Evolutionary conservation across 192 early-diverging fungal species (phyloP).

Genomic region (Linnemannia schmuckeri): DNA sequence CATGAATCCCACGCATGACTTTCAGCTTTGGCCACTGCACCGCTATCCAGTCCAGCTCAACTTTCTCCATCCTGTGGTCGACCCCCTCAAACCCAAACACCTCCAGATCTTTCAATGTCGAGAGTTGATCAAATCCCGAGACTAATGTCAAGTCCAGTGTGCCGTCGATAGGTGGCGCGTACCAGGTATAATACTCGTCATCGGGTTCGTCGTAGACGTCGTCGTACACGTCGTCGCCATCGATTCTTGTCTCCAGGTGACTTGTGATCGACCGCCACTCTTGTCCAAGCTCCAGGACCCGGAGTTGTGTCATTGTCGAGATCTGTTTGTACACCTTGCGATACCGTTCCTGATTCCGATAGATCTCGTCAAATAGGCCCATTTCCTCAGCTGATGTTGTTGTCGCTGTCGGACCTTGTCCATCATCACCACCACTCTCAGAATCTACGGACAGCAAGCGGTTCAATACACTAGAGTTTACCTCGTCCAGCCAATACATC

Average conservation of each 20-base stretch:
- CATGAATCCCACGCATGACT: neutral
- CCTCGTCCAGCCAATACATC: conserved; percentile 1
- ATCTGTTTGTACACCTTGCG: neutral
- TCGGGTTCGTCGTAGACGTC: neutral
- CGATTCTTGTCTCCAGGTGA: neutral
- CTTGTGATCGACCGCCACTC: neutral
- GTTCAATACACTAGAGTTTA: neutral
- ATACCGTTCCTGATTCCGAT: neutral
- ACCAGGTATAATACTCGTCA: neutral
- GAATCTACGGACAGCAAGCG: neutral
- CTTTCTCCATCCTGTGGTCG: neutral
- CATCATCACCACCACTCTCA: neutral
- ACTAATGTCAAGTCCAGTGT: neutral
- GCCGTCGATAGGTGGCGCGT: neutral
- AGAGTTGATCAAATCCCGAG: neutral
- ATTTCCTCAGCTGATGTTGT: neutral
- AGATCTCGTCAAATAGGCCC: neutral
- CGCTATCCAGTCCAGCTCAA: neutral
- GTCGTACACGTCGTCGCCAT: neutral
- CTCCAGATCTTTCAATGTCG: neutral
- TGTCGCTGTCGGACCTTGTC: neutral
- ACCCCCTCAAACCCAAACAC: neutral
- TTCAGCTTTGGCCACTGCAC: neutral
- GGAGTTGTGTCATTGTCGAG: neutral
- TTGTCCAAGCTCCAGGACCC: neutral